Conservation (phyloP, 2,329 filamentous ascomycete species). For the Elsinoe ampelina region DNA sequence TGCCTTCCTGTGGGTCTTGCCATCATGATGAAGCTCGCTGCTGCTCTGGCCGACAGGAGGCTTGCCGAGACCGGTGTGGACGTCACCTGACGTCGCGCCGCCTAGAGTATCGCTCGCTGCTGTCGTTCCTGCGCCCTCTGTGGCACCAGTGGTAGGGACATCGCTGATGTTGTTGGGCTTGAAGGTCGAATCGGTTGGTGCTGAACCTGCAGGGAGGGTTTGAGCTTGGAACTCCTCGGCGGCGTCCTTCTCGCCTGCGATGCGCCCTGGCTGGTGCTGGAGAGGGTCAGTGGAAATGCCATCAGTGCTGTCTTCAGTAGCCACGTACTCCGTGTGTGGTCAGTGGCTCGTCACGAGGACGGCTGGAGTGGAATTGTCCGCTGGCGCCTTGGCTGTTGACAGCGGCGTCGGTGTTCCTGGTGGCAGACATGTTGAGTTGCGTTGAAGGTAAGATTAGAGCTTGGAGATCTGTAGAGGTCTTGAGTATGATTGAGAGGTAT, state of each 20-base stretch:
- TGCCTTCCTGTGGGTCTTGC: conserved; percentile 34
- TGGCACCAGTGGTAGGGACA: conserved; percentile 22
- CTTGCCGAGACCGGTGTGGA: conserved; percentile 46
- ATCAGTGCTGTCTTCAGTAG: background rate
- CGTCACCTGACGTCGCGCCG: conserved; percentile 45
- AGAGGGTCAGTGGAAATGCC: background rate
- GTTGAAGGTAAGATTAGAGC: background rate
- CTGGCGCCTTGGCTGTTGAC: conserved; percentile 9
- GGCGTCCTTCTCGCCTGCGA: conserved; percentile 37
- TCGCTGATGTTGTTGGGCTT: conserved; percentile 33
- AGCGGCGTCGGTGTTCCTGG: conserved; percentile 2
- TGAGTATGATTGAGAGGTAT: background rate
- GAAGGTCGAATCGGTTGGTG: conserved; percentile 43
- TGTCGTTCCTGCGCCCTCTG: conserved; percentile 31
- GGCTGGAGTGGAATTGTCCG: conserved; percentile 1
- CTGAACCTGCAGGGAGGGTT: conserved; percentile 52
- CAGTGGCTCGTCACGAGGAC: conserved; percentile 4
- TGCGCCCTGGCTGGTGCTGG: conserved; percentile 12
- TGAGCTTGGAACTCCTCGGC: conserved; percentile 56
- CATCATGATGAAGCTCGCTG: conserved; percentile 40
- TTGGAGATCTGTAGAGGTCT: background rate
- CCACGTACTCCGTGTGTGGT: conserved; percentile 4
- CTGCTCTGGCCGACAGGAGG: conserved; percentile 42
- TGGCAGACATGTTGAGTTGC: conserved; percentile 1
- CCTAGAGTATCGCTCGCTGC: conserved; percentile 38